Base-by-base conservation (phyloP, 148 eudicot species). In the Rhododendron simsii region DNA sequence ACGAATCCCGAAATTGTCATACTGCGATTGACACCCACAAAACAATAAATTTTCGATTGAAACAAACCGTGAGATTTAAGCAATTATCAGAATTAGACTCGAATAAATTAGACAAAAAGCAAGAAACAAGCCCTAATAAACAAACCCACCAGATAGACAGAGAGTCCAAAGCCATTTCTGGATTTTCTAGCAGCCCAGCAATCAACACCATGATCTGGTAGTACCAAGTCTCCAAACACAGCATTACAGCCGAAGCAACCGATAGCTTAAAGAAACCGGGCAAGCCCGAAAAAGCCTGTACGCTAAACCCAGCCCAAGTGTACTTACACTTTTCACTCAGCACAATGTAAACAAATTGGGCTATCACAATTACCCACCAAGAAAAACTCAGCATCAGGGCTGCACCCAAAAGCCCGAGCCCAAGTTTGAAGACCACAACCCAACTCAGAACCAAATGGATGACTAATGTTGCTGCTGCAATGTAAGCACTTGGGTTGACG, bases 201-300 rank as follows among this genome's bases (percentile, higher is more conserved):
- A 89, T 11, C 65, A 87, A 76, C 21, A 82, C 39, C 8, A 89
- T 26, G 53, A 85, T 61, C 30, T 82, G 86, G 63, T 78, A 85
- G 73, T 87, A 89, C 91, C 91, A 90, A 16, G 55, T 50, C 88
- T 87, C 91, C 21, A 87, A 74, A 47, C 91, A 90, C 57, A 90
- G 71, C 89, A 90, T 90, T 53, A 90, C 88, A 7, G 88, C 91
- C 1, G 91, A 90, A 7, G 89, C 86, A 0, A 37, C 82, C 9
- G 91, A 90, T n/a, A 87, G 16, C 33, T 86, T 90, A 2, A 83
- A 80, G 47, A 90, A 90, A 8, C 12, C 67, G 63, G 80, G 75
- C n/a, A 90, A 55, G n/a, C 87, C 91, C 7, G 73, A 53, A 35
- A 90, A 90, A 21, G 89, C 91, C 75, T 73, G 37, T 14, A 37